Evolutionary conservation across 208 protist genomes (phyloP), one percentile per base, ranked within the genome.

Genomic region (Histomonas meleagridis): DNA sequence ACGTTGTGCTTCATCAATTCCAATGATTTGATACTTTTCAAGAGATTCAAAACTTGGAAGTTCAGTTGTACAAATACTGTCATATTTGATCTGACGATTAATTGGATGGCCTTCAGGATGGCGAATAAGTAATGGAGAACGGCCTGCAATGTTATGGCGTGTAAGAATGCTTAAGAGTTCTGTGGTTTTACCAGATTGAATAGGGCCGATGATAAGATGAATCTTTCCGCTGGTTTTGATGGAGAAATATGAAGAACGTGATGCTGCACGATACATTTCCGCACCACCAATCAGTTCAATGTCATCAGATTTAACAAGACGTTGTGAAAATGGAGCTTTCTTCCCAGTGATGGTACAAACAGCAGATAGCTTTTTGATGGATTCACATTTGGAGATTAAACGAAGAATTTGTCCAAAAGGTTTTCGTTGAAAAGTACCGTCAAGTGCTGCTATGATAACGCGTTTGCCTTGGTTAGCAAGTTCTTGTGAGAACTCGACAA

Each of bases 121-220:
- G 94, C 97, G 97, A 90, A 98, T 96, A 23, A 97, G 93, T 28
- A 96, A 95, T 92, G 95, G 97, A 57, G 94, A 94, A 60, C 94
- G 95, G 1, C 94, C 93, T 0, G 96, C 96, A 92, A 96, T 93
- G 32, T 95, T 95, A 92, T 97, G 94, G 23, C 96, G 94, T 43
- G 95, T 95, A 0, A 98, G 94, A 53, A 96, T 95, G 79, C 96
- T 93, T 92, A 97, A 96, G 28, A 98, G 93, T 92, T 97, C 96
- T 0, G 97, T 97, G 0, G 97, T 97, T 94, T 98, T 92, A 49
- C 96, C 97, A 43, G 96, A 96, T 90, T 97, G 97, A 96, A 98
- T 97, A 46, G 96, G 96, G 48, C 97, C 97, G 53, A 97, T 96
- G 90, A 97, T 97, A 35, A 98, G 94, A 92, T 97, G 95, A 79